Evolutionary conservation across 306 rosid genomes (phyloP).

Genomic region (Canavalia gladiata): DNA sequence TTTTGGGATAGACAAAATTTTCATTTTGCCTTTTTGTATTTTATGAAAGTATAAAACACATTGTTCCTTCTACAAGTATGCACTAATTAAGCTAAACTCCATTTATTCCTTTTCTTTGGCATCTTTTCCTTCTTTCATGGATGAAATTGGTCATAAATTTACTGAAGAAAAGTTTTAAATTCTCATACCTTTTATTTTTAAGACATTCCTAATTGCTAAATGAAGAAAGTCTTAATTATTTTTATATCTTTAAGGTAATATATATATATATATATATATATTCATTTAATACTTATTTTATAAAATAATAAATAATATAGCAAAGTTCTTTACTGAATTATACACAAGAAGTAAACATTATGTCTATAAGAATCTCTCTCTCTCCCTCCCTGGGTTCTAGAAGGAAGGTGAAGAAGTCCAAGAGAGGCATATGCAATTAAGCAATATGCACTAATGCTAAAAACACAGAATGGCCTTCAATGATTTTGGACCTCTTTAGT

Average conservation of each 20-base stretch:
- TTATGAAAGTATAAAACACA: background rate
- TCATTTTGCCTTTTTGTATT: background rate
- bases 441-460: background rate
- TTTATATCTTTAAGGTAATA: no score
- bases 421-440: background rate
- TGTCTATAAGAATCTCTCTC: background rate
- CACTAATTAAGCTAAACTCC: background rate
- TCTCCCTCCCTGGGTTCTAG: background rate
- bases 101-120: conserved; percentile 5
- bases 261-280: no score
- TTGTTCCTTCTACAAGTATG: background rate
- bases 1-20: background rate
- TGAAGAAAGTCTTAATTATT: no score
- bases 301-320: no score
- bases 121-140: background rate
- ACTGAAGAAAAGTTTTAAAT: no score
- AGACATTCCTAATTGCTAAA: no score
- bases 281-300: no score
- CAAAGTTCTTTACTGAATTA: background rate
- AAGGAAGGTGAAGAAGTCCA: background rate
- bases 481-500: conserved; percentile 12
- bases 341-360: background rate
- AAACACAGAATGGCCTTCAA: background rate
- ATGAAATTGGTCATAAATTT: background rate
- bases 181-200: no score